Evolutionary conservation across 169 alveolate genomes (phyloP).

Genomic region (Cryptosporidium tyzzeri): DNA sequence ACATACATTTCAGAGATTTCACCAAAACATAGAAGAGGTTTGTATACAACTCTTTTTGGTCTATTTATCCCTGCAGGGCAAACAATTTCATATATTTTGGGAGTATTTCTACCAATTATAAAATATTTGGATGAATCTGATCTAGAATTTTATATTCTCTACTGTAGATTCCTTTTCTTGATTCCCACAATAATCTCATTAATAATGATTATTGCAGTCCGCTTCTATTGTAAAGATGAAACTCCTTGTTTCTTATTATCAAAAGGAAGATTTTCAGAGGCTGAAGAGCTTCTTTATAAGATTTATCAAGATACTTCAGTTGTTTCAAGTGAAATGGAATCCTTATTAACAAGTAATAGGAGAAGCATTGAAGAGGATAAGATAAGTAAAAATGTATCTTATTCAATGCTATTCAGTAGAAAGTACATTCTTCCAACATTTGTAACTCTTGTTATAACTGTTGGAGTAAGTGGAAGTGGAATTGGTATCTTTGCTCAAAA

Average conservation of each 20-base stretch:
- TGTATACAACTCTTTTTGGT: slow-evolving; percentile 59
- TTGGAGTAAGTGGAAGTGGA: slow-evolving; percentile 71
- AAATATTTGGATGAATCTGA: slow-evolving; percentile 24
- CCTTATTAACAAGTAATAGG: slow-evolving; percentile 13
- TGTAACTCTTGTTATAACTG: slow-evolving; percentile 19
- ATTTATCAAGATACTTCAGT: slow-evolving; percentile 24
- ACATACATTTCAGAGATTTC: slow-evolving; percentile 61
- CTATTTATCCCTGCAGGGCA: slow-evolving; percentile 64
- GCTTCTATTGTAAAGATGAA: slow-evolving; percentile 22
- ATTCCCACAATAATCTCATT: slow-evolving; percentile 1
- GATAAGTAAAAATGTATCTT: slow-evolving; percentile 2
- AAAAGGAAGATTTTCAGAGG: slow-evolving; percentile 32
- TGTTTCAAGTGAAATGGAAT: slow-evolving; percentile 25
- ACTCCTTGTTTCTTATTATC: slow-evolving; percentile 60
- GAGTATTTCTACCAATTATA: slow-evolving; percentile 21
- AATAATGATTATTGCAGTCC: slow-evolving; percentile 4
- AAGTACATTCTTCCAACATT: slow-evolving; percentile 46
- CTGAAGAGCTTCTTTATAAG: slow-evolving; percentile 61
- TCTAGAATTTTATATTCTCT: background rate
- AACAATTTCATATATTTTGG: slow-evolving; percentile 16
- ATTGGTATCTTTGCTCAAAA: slow-evolving; percentile 70
- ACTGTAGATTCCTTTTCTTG: slow-evolving; percentile 17
- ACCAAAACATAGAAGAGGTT: slow-evolving; percentile 56
- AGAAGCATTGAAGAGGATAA: slow-evolving; percentile 34
- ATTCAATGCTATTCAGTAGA: slow-evolving; percentile 16